Evolutionary conservation across 2,329 filamentous ascomycete species (phyloP), one percentile per base, ranked within the genome.

Genomic region (Ophiocordyceps sinensis): DNA sequence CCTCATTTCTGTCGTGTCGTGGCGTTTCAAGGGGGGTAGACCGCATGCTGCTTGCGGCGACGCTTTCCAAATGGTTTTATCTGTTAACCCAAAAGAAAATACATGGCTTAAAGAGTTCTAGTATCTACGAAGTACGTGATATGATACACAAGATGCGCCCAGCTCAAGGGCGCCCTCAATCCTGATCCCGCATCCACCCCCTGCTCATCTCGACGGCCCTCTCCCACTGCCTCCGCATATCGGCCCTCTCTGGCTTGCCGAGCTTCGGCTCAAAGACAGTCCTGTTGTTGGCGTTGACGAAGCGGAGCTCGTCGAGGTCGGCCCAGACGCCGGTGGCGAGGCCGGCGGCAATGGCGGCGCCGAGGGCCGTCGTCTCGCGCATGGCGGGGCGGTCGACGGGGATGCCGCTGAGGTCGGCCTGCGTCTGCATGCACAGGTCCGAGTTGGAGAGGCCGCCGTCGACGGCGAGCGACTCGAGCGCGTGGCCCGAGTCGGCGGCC

Each of bases 391-490:
- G 78, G 58, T 88, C 77, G 45, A 94, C 82, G 26, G 80, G 82
- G 50, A 94, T 91, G 42, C 79, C 65, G 51, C 83, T 85, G 39
- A 94, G 74, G 62, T 94, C 82, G 47, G 87, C 82, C 71, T 94
- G 87, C 5, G 83, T 86, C 71, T 82, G 86, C 87, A 94, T 94
- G 63, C 81, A 86, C 42, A 94, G 70, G 56, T 88, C 82, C 11
- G 84, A 89, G 62, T 85, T 89, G 52, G 82, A 87, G 71, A 94
- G 85, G 44, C 87, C 87, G 43, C 87, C 87, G 55, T 94, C 87
- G 36, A 94, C 87, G 29, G 84, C 81, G 36, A 94, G 70, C 48
- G 80, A 75, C 43, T 76, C 71, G 28, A 94, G 72, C 47, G 76
- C 75, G 56, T 88, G 79, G 30, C 79, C 79, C 41, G 81, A 87